These are phyloP conservation scores for Trypanosoma caninum DNA, from an alignment of 208 protist species.

Conservation along the genomic window DNA sequence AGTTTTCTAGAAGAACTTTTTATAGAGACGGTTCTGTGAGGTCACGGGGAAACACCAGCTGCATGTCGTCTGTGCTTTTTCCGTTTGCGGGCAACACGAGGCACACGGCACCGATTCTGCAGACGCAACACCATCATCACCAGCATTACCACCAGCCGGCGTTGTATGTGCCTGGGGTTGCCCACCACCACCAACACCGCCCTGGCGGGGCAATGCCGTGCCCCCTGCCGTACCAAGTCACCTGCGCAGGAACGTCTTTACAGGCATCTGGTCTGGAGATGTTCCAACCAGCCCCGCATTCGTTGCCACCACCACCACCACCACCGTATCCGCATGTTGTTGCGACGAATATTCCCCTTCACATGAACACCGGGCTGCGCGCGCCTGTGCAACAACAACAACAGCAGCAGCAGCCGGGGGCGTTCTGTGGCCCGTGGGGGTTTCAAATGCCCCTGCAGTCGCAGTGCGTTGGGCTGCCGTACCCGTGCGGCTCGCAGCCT, in stretches of 20 bases:
- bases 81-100: too few relatives aligned
- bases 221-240: not conserved
- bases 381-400: conserved; percentile 24
- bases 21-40: too few relatives aligned
- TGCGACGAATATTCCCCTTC: not conserved
- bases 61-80: too few relatives aligned
- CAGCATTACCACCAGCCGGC: too few relatives aligned
- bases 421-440: conserved; percentile 10
- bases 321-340: not conserved
- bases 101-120: too few relatives aligned
- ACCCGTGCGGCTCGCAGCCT: not conserved
- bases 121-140: too few relatives aligned
- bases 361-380: not conserved
- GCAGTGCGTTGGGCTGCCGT: not conserved
- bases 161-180: too few relatives aligned
- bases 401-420: conserved; percentile 17
- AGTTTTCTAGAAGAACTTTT: not conserved
- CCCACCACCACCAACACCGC: too few relatives aligned
- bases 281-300: too few relatives aligned
- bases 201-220: too few relatives aligned
- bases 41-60: too few relatives aligned
- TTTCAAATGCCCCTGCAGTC: not conserved
- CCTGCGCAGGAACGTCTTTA: not conserved
- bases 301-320: too few relatives aligned
- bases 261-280: not conserved